Conservation (phyloP, 2,329 filamentous ascomycete species). For the Xylariaceae sp. region DNA sequence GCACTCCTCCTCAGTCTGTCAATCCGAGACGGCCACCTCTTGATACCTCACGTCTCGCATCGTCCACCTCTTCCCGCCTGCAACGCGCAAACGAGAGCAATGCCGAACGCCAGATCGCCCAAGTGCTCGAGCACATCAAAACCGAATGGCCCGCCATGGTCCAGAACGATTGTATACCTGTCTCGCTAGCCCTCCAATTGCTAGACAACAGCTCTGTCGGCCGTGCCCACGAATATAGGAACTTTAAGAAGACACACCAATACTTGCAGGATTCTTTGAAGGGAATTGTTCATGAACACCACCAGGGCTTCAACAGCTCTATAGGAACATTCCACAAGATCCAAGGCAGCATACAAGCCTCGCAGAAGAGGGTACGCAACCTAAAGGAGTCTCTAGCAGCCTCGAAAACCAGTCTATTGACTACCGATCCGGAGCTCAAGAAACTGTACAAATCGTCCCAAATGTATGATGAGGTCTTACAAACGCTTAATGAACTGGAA, state of each 20-base stretch:
- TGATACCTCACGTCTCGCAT: constrained; percentile 24
- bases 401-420: constrained; percentile 76
- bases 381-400: constrained; percentile 79
- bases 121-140: constrained; percentile 78
- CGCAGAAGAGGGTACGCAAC: constrained; percentile 77
- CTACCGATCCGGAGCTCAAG: constrained; percentile 85
- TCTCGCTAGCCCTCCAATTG: constrained; percentile 90
- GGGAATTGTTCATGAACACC: constrained; percentile 94
- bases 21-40: constrained; percentile 27
- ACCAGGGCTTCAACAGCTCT: constrained; percentile 98
- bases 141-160: constrained; percentile 91
- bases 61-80: constrained; percentile 19
- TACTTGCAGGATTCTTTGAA: constrained; percentile 92
- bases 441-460: constrained; percentile 84
- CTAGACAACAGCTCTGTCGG: constrained; percentile 93
- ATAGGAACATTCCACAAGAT: constrained; percentile 99
- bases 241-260: constrained; percentile 78
- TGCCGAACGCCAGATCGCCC: constrained; percentile 52
- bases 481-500: constrained; percentile 78
- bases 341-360: constrained; percentile 84
- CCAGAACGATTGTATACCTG: constrained; percentile 80
- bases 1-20: constrained; percentile 24
- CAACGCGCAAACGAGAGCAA: constrained; percentile 33
- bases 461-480: constrained; percentile 84
- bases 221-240: constrained; percentile 78